Percentiles rank a stretch among this genome's conserved stretches.
phyloP scores from a whole-genome alignment of 805 yeast species.

The Candida jianshihensis region DNA sequence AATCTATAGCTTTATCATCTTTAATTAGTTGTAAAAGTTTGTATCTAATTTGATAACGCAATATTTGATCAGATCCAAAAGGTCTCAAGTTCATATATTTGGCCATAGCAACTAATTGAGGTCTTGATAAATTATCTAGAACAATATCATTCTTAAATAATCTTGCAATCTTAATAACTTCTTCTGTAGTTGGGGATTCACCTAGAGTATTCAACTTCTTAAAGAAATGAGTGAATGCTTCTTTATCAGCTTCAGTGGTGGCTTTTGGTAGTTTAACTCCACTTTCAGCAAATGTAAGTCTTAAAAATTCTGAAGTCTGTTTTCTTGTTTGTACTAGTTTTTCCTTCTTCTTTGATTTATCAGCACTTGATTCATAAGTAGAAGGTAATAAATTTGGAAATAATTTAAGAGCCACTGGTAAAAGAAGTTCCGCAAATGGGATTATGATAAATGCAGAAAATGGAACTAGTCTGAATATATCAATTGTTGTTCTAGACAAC shows the following conservation, averaged over 20 bases:
- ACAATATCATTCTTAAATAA: constrained; percentile 90
- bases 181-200: constrained; percentile 57
- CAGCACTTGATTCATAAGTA: constrained; percentile 68
- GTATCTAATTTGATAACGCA: constrained; percentile 91
- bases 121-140: constrained; percentile 84
- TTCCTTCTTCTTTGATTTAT: constrained; percentile 50
- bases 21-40: constrained; percentile 83
- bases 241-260: constrained; percentile 64
- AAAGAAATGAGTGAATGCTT: constrained; percentile 74
- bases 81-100: constrained; percentile 87
- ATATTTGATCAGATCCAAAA: constrained; percentile 85
- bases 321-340: constrained; percentile 56
- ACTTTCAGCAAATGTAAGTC: constrained; percentile 58
- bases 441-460: constrained; percentile 84
- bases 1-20: constrained; percentile 87
- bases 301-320: constrained; percentile 53
- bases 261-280: constrained; percentile 64
- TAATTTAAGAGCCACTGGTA: constrained; percentile 84
- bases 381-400: constrained; percentile 94
- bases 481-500: constrained; percentile 78
- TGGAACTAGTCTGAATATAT: constrained; percentile 83
- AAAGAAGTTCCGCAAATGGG: constrained; percentile 89
- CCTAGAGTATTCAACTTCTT: constrained; percentile 58
- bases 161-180: constrained; percentile 76
- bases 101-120: constrained; percentile 88